Evolutionary conservation across 768 basidiomycete species (phyloP).

Genomic region (Auriscalpium vulgare): DNA sequence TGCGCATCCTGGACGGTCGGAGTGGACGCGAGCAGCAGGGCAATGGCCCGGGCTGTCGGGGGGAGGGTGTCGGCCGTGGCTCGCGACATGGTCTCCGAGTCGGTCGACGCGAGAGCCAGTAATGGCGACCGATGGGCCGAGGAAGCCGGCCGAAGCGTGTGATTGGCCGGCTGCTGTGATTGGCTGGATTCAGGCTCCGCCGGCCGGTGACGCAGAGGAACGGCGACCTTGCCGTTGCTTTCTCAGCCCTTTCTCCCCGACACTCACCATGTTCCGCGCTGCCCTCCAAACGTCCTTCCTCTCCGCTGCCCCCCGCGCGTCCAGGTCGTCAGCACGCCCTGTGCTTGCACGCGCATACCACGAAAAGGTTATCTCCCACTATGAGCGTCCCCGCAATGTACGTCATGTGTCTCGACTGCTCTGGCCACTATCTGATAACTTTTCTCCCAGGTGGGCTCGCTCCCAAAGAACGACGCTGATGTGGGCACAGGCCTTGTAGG

Average conservation of each 20-base stretch:
- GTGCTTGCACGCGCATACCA: constrained; percentile 70
- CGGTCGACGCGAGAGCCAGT: neutral
- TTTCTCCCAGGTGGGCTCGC: constrained; percentile 76
- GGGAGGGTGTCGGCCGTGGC: constrained; percentile 50
- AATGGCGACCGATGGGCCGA: neutral
- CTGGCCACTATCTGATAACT: constrained; percentile 53
- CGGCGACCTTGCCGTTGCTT: neutral
- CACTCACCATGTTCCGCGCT: constrained; percentile 64
- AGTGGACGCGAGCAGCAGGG: constrained; percentile 74
- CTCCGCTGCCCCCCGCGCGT: constrained; percentile 33
- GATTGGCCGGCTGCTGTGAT: neutral
- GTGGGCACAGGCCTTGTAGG: constrained; percentile 98
- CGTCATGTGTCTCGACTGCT: constrained; percentile 22
- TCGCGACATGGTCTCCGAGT: constrained; percentile 33
- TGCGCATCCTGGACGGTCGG: constrained; percentile 83
- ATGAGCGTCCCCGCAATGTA: constrained; percentile 96
- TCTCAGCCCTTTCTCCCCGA: constrained; percentile 17
- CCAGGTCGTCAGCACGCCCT: constrained; percentile 38
- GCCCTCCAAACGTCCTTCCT: constrained; percentile 44
- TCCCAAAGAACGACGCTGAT: constrained; percentile 84
- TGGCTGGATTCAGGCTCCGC: neutral
- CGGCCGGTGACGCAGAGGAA: neutral
- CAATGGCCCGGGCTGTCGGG: constrained; percentile 79
- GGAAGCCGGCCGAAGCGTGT: neutral
- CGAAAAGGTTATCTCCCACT: constrained; percentile 96